Evolutionary conservation across 805 yeast genomes (phyloP).

Genomic region (Wickerhamiella azyma): DNA sequence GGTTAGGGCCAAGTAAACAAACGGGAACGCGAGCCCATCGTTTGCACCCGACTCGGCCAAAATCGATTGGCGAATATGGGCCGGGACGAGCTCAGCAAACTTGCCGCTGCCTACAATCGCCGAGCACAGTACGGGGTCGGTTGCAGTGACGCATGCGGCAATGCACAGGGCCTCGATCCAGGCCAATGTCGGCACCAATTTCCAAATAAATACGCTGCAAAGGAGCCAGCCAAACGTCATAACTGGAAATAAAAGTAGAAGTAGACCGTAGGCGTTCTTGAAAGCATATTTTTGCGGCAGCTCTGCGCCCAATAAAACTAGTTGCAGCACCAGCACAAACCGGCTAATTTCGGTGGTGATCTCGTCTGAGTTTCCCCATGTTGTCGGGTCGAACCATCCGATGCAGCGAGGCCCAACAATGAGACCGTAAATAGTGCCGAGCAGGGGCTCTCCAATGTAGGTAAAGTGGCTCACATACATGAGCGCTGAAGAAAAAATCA

Average conservation of each 20-base stretch:
- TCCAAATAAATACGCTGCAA: slow-evolving; percentile 50
- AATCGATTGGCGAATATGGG: slow-evolving; percentile 45
- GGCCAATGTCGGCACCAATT: slow-evolving; percentile 41
- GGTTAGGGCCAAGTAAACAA: slow-evolving; percentile 45
- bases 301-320: slow-evolving; percentile 60
- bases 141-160: slow-evolving; percentile 61
- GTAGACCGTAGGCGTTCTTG: slow-evolving; percentile 44
- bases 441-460: slow-evolving; percentile 78
- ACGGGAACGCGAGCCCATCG: slow-evolving; percentile 51
- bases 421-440: slow-evolving; percentile 67
- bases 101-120: slow-evolving; percentile 55
- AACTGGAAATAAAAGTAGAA: slow-evolving; percentile 48
- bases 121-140: slow-evolving; percentile 63
- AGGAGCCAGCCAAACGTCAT: slow-evolving; percentile 62
- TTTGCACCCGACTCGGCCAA: slow-evolving; percentile 66
- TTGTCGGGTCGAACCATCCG: slow-evolving; percentile 61
- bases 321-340: slow-evolving; percentile 55
- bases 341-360: slow-evolving; percentile 63
- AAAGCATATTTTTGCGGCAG: slow-evolving; percentile 53
- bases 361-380: slow-evolving; percentile 70
- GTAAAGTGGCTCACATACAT: slow-evolving; percentile 64
- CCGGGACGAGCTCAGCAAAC: slow-evolving; percentile 48
- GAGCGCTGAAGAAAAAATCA: slow-evolving; percentile 57
- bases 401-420: slow-evolving; percentile 79
- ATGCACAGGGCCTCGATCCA: slow-evolving; percentile 46